Evolutionary conservation across 306 rosid species (phyloP), one percentile per base, ranked within the genome.

Genomic region (Citrullus mucosospermus): DNA sequence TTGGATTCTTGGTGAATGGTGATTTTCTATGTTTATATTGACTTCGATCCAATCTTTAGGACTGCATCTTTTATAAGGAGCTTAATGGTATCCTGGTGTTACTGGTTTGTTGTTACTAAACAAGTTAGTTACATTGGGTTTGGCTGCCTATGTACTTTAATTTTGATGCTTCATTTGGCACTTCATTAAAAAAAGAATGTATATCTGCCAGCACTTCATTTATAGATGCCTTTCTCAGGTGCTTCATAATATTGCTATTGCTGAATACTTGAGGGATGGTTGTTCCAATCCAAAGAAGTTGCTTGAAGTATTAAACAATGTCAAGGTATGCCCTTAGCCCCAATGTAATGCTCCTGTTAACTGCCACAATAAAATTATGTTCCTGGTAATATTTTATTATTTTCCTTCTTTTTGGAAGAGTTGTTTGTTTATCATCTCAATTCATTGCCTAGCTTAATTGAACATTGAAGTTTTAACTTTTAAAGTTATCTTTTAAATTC

Each of bases 251-350:
- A 88, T 89, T 16, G 97, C 94, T 60, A 85, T 96, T 76, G 91
- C 96, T 2, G 96, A 96, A 75, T 93, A 84, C 86, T 89, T 85
- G 65, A 90, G 89, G 73, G 96, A 88, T 85, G 96, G 96, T 75
- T 96, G 94, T 80, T 91, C 94, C 70, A 94, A 89, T 88, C 96
- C 98, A 34, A 90, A 82, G 81, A 90, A 84, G 83, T 85, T 96
- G 86, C 97, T 96, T 78, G 94, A 90, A 82, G 90, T 86, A 22
- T 88, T 96, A 53, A 88, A 91, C 81, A 85, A 84, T 51, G 89
- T 91, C 71, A 96, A 93, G 98, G 99, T 93, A 85, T 78, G 68
- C 54, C 75, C 28, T 48, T 56, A 50, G 32, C 46, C 53, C 76
- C 34, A 68, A 18, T 32, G 4, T 15, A 58, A 76, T 34, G 12